Base-by-base conservation (phyloP, 1,139 yeast genomes). In the Kluyveromyces sp. region DNA sequence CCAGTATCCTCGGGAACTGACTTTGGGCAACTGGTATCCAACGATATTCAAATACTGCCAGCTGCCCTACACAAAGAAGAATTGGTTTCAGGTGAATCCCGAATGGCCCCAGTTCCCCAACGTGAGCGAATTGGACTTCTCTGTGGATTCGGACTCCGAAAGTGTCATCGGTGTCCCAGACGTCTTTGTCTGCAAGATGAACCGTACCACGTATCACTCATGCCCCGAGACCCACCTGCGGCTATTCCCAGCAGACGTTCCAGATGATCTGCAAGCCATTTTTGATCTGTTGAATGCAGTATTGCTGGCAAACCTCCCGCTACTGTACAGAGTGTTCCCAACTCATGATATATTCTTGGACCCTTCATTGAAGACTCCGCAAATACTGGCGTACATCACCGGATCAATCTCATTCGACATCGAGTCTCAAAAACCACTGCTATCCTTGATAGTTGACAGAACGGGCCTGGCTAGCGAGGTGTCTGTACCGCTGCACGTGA, bases 11-110 rank as follows among this genome's bases (percentile, higher is more conserved):
- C 48, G 56, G 41, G 61, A 57, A 35, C 53, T 54, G 30, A 54
- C 62, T 6, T 41, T 61, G 46, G 51, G 57, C 28, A 49, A 53
- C 32, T 55, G 53, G 37, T 61, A 61, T 45, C 50, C 58, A 3
- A 48, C 55, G 2, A 54, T 55, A 1, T 60, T 59, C 43, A 50
- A 58, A 39, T 57, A 60, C 42, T 60, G 64, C 41, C 55, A 54
- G 35, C 38, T 58, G 22, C 56, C 62, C 12, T 61, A 60, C 45
- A 60, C 56, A 44, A 51, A 57, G 42, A 50, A 54, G 22, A 50
- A 54, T 6, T 58, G 52, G 46, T 58, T 49, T 40, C 59, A 56
- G 18, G 39, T 40, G 6, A 49, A 53, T 49, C 25, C 41, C 11
- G 46, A 46, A 25, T 46, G 49, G 22, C 45, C 45, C 12, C 33